Percentiles rank a stretch among this genome's conserved stretches.
These are phyloP conservation scores for Pinus albicaulis DNA, from an alignment of 75 land plant genomes.

Conservation along the genomic window DNA sequence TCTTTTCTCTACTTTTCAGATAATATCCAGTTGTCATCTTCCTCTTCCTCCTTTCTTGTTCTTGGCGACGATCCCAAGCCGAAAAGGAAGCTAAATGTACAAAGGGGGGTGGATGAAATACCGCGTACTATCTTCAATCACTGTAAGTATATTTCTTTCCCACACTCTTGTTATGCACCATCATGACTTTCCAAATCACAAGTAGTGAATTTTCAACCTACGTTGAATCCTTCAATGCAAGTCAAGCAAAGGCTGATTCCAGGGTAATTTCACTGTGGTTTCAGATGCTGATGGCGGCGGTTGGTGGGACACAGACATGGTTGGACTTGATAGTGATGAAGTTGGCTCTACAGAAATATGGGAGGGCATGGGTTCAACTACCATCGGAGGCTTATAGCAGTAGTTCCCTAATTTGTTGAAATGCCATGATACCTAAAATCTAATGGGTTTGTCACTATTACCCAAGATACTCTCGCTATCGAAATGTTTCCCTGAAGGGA, in stretches of 20 bases:
- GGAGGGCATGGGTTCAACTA: constrained; percentile 64
- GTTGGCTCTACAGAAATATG: constrained; percentile 52
- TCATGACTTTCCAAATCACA: not conserved
- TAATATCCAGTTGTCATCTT: not conserved
- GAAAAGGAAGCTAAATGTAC: constrained; percentile 11
- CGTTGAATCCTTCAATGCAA: not conserved
- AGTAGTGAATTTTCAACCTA: not conserved
- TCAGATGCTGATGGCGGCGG: constrained; percentile 69
- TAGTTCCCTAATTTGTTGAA: constrained; percentile 6
- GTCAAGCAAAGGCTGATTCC: not conserved
- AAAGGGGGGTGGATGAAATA: constrained; percentile 11
- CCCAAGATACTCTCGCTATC: too few species aligned
- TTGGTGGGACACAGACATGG: constrained; percentile 63
- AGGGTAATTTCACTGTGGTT: not conserved
- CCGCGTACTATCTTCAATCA: constrained; percentile 36
- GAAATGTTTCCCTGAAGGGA: not conserved
- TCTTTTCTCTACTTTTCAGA: not conserved
- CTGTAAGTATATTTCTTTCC: constrained; percentile 31
- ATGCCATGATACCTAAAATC: not conserved
- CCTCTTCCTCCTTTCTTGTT: constrained; percentile 24
- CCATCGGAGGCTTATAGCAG: constrained; percentile 54
- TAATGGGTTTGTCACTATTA: not conserved
- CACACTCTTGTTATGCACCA: not conserved
- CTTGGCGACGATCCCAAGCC: constrained; percentile 63
- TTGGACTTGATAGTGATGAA: constrained; percentile 61